These are phyloP conservation scores for Cudoniella acicularis DNA, from an alignment of 495 filamentous ascomycete genomes.

Conservation along the genomic window DNA sequence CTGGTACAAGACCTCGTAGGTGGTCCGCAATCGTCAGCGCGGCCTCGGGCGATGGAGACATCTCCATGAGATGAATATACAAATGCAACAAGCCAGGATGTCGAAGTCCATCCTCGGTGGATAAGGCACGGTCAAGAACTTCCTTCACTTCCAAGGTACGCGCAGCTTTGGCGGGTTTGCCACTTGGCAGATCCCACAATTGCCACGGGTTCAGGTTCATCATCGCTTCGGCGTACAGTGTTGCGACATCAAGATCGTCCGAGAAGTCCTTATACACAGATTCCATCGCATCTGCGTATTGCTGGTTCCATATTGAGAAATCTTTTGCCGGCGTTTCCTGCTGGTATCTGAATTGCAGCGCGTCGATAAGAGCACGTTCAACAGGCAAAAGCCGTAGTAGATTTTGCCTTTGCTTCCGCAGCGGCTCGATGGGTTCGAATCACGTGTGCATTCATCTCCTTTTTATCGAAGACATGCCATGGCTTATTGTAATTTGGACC, in stretches of 20 bases:
- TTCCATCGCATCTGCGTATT: conserved; percentile 60
- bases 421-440: conserved; percentile 41
- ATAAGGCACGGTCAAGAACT: conserved; percentile 51
- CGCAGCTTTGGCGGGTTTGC: conserved; percentile 48
- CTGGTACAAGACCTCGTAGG: conserved; percentile 59
- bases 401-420: conserved; percentile 36
- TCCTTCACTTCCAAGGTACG: conserved; percentile 54
- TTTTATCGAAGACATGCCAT: conserved; percentile 60
- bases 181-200: conserved; percentile 59
- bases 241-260: conserved; percentile 56
- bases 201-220: conserved; percentile 70
- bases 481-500: conserved; percentile 76
- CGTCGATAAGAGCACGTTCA: conserved; percentile 56
- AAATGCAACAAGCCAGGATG: conserved; percentile 66
- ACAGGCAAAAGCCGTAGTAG: conserved; percentile 30
- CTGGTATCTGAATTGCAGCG: conserved; percentile 54
- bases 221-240: conserved; percentile 60
- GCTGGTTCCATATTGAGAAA: conserved; percentile 48
- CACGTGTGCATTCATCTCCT: conserved; percentile 47
- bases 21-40: conserved; percentile 54
- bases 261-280: conserved; percentile 49
- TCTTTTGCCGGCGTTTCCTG: conserved; percentile 35
- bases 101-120: conserved; percentile 32
- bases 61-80: conserved; percentile 74
- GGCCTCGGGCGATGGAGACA: conserved; percentile 58